Evolutionary conservation across 306 rosid species (phyloP).

Genomic region (Styphnolobium japonicum): DNA sequence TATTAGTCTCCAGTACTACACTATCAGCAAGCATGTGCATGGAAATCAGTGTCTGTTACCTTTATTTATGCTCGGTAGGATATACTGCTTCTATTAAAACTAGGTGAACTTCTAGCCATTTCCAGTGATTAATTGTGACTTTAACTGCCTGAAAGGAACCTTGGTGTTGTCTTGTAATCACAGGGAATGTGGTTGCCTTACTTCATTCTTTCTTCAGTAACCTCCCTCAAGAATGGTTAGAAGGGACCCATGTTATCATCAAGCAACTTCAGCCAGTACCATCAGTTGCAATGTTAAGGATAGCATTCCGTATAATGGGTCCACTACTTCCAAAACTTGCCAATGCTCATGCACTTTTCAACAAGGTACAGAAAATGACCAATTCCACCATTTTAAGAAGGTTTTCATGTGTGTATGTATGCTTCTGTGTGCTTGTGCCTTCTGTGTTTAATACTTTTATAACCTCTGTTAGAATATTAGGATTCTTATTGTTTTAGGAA

Average conservation of each 20-base stretch:
- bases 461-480: background rate
- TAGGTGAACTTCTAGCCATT: conserved; percentile 5
- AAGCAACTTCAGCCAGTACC: conserved; percentile 85
- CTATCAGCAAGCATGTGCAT: conserved; percentile 15
- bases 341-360: conserved; percentile 83
- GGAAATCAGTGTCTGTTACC: conserved; percentile 7
- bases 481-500: no score
- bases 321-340: conserved; percentile 97
- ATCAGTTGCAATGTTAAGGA: conserved; percentile 94
- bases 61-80: conserved; percentile 20
- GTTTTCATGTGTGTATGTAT: background rate
- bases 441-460: background rate
- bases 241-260: conserved; percentile 74
- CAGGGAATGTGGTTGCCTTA: conserved; percentile 91
- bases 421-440: background rate
- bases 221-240: conserved; percentile 96
- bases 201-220: conserved; percentile 95
- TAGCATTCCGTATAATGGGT: conserved; percentile 89
- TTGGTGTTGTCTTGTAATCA: conserved; percentile 18
- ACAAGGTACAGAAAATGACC: conserved; percentile 59
- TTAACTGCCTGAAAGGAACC: conserved; percentile 25
- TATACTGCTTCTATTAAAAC: background rate
- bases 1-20: background rate
- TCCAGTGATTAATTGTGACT: conserved; percentile 3
- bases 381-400: conserved; percentile 4